A percentile compares a stretch with the other conserved stretches of the same genome.
These are phyloP conservation scores for Hanseniaspora gamundiae DNA, from an alignment of 1,139 yeast genomes.

Conservation along the genomic window DNA sequence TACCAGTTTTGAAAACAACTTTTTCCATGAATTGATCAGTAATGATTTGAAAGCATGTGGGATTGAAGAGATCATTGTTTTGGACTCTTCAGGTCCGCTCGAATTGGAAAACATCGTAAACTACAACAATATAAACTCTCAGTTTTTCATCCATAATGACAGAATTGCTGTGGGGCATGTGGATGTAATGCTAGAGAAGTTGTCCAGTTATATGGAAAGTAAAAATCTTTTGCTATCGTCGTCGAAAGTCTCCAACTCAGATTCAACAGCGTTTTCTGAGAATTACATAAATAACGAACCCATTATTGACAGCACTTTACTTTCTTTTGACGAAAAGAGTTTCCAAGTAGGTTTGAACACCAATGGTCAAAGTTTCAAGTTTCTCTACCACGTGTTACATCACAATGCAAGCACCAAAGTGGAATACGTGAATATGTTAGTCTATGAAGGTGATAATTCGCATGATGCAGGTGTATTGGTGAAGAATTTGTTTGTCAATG, in stretches of 20 bases:
- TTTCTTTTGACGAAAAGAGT: conserved; percentile 16
- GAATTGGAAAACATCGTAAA: conserved; percentile 27
- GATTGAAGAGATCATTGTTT: conserved; percentile 39
- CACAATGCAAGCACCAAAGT: conserved; percentile 10
- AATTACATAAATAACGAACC: conserved; percentile 2
- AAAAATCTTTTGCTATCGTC: background rate
- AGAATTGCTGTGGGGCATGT: conserved; percentile 4
- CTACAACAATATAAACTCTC: conserved; percentile 6
- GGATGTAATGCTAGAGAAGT: background rate
- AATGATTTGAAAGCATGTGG: conserved; percentile 22
- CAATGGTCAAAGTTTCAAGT: conserved; percentile 19
- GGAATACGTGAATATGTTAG: conserved; percentile 33
- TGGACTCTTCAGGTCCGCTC: conserved; percentile 60
- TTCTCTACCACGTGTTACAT: conserved; percentile 19
- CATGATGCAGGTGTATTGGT: conserved; percentile 39
- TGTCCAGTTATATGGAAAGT: conserved; percentile 2
- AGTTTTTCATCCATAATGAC: background rate
- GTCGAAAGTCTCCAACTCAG: too few species aligned
- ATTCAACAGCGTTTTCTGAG: background rate
- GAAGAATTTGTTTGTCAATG: background rate
- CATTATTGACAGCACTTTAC: conserved; percentile 15
- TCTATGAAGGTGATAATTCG: conserved; percentile 84
- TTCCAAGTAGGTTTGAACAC: conserved; percentile 20
- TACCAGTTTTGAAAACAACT: conserved; percentile 44
- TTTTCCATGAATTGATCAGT: conserved; percentile 31